Base-by-base conservation (phyloP, 495 filamentous ascomycete species). In the Tuber melanosporum region DNA sequence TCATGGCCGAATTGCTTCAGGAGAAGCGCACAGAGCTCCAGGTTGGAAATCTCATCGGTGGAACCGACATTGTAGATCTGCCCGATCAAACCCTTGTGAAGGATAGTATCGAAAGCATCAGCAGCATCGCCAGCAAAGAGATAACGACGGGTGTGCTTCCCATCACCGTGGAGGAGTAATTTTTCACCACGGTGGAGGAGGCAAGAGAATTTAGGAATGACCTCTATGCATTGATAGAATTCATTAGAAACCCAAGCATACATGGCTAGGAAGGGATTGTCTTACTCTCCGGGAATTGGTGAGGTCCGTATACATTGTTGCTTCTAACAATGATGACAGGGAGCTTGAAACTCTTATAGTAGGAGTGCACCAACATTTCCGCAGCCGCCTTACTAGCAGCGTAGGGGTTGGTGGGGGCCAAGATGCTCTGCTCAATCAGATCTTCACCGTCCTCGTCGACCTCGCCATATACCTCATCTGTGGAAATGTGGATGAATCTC, bases 241-340 rank as follows among this genome's bases (percentile, higher is more conserved):
- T 32, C 57, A 45, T 84, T 76, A 84, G 81, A 52, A 57, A 71
- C 70, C 70, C 73, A 66, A 74, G 74, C 6, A 7, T 44, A 36
- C 32, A 1, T 36, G 3, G 20, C 70, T 47, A 41, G 46, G 14
- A 12, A 8, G 8, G 46, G 75, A 26, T 42, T 26, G 1, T 84
- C 89, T 83, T 85, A 92, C 91, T 93, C 84, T 94, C 92, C 1
- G 91, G 92, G 79, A 89, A 94, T 82, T 93, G 92, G 82, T 92
- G 90, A 20, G 92, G 92, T 0, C 92, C 92, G 78, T 92, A 93
- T 41, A 94, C 90, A 78, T 94, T 94, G 86, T 93, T 94, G 79
- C 89, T 89, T 36, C 92, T 87, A 62, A 92, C 89, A 76, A 93
- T 90, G 78, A 93, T 90, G 39, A 88, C 87, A 3, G 91, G 91